phyloP scores from a whole-genome alignment of 163 green algal species.

The Chlorella variabilis region DNA sequence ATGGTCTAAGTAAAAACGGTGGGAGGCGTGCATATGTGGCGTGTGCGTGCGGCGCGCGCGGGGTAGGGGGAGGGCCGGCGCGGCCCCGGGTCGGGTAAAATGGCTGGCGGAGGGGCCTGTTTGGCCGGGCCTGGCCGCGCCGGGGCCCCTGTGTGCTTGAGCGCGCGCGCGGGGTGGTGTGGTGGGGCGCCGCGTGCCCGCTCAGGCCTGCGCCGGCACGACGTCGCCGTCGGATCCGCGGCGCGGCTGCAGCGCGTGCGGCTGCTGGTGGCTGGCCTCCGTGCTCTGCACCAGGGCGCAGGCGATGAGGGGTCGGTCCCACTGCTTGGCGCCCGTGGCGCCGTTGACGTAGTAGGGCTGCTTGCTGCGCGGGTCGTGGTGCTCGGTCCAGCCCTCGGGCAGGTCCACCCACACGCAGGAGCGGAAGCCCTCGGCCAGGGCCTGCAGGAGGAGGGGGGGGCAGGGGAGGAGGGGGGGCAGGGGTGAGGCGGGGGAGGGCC shows the following conservation, averaged over 20 bases:
- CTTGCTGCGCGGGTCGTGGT: slow-evolving; percentile 56
- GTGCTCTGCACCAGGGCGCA: slow-evolving; percentile 41
- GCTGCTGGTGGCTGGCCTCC: slow-evolving; percentile 43
- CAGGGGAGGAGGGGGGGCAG: too few species aligned
- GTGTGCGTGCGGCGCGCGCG: too few species aligned
- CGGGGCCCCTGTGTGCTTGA: too few species aligned
- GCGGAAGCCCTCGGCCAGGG: slow-evolving; percentile 66
- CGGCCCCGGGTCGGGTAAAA: too few species aligned
- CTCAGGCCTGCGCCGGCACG: not conserved
- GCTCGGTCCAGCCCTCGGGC: slow-evolving; percentile 77
- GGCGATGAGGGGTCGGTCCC: slow-evolving; percentile 57
- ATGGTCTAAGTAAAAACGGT: too few species aligned
- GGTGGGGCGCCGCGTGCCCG: too few species aligned
- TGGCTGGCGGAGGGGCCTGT: too few species aligned
- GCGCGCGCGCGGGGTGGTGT: too few species aligned
- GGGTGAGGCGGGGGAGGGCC: not conserved
- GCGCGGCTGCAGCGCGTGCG: slow-evolving; percentile 34
- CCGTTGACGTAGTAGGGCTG: slow-evolving; percentile 75
- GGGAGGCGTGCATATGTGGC: too few species aligned
- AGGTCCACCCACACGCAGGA: slow-evolving; percentile 79
- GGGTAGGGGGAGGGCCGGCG: too few species aligned
- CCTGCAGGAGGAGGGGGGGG: slow-evolving; percentile 31
- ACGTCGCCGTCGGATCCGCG: not conserved
- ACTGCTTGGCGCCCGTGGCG: slow-evolving; percentile 64
- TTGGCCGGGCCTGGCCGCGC: too few species aligned